phyloP scores from a whole-genome alignment of 78 protist genomes.

The Cyanophora paradoxa region DNA sequence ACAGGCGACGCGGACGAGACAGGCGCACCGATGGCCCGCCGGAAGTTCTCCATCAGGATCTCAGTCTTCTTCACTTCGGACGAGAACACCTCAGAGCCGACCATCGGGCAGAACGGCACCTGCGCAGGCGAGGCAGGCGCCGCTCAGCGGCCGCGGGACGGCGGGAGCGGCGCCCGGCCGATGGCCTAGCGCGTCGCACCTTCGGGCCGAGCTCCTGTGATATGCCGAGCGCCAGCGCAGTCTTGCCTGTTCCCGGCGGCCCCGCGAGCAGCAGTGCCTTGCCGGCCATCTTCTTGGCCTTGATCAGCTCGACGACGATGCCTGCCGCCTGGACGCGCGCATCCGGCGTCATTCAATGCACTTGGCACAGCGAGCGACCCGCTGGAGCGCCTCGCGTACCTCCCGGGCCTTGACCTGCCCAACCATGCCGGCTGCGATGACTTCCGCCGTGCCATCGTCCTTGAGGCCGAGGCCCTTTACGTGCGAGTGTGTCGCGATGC shows the following conservation, averaged over 20 bases:
- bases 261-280: slow-evolving; percentile 97
- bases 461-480: slow-evolving; percentile 95
- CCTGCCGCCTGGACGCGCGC: slow-evolving; percentile 83
- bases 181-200: no score
- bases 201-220: slow-evolving; percentile 95
- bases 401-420: slow-evolving; percentile 98
- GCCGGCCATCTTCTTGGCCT: slow-evolving; percentile 98
- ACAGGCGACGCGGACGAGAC: not conserved
- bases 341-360: not conserved
- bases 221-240: slow-evolving; percentile 86
- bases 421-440: slow-evolving; percentile 87
- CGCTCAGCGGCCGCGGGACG: not conserved
- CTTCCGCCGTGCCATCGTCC: slow-evolving; percentile 80
- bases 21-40: slow-evolving; percentile 92
- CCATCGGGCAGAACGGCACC: slow-evolving; percentile 99
- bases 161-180: not conserved
- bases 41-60: slow-evolving; percentile 95
- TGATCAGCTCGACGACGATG: slow-evolving; percentile 93
- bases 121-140: not conserved
- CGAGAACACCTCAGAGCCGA: slow-evolving; percentile 96
- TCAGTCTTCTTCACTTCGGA: slow-evolving; percentile 93
- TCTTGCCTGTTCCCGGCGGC: slow-evolving; percentile 91
- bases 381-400: slow-evolving; percentile 48
- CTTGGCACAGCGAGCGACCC: not conserved
- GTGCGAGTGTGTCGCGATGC: slow-evolving; percentile 95